Conservation (phyloP, 495 filamentous ascomycete genomes). For the Cercophora sp. region DNA sequence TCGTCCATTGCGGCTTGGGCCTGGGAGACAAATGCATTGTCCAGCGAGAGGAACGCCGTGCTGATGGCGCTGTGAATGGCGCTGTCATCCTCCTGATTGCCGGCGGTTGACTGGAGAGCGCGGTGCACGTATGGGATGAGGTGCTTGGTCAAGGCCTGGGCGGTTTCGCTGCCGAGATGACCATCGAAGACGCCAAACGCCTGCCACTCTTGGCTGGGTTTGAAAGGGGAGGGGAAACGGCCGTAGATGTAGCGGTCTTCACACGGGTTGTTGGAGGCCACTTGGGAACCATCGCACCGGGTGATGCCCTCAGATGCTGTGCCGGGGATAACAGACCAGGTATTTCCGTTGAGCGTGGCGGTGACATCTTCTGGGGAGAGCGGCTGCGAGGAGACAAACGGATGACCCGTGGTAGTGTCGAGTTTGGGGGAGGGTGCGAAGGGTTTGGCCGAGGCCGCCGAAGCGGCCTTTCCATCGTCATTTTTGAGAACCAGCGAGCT, state of each 20-base stretch:
- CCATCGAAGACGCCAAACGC: constrained; percentile 23
- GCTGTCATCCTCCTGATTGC: neutral
- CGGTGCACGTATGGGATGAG: constrained; percentile 13
- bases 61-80: constrained; percentile 32
- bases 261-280: constrained; percentile 44
- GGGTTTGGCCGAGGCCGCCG: neutral
- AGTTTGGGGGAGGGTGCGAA: neutral
- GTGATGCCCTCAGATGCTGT: constrained; percentile 27
- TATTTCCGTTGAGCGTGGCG: constrained; percentile 26
- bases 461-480: neutral
- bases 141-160: constrained; percentile 10
- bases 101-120: neutral
- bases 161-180: constrained; percentile 11
- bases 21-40: constrained; percentile 45
- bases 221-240: constrained; percentile 36
- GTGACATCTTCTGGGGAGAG: constrained; percentile 25
- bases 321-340: constrained; percentile 20
- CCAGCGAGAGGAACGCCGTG: constrained; percentile 46
- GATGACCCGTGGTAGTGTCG: neutral
- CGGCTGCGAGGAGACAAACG: neutral
- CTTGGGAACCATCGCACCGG: constrained; percentile 44
- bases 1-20: constrained; percentile 32
- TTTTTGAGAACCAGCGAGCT: neutral
- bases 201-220: constrained; percentile 40
- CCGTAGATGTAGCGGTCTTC: constrained; percentile 49